Evolutionary conservation across 768 basidiomycete species (phyloP), one percentile per base, ranked within the genome.

Genomic region (Galerina sulciceps): DNA sequence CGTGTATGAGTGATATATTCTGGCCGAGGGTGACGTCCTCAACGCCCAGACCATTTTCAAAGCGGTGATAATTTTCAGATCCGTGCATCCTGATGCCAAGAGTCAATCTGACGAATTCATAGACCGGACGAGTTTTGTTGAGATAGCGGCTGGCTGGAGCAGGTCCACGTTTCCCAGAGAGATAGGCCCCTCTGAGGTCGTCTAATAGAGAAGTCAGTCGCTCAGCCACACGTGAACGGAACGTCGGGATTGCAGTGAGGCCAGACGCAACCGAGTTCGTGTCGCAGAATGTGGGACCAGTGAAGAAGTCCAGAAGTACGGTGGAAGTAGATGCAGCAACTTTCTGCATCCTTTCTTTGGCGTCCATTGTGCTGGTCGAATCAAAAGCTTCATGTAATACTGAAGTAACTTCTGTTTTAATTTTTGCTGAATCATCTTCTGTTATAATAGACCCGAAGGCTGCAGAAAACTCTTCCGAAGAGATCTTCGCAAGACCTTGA

Each of bases 41-140:
- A 10, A 85, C 80, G 10, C 85, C 87, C 26, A 88, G 79, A 8
- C 91, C 89, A 53, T 82, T 82, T 60, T 76, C 82, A 63, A 85
- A 89, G 8, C 75, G 72, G 41, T 77, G 75, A 59, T 86, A 77
- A 67, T 94, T 94, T 64, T 91, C 90, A 8, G 81, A 77, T 14
- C 92, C 92, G 61, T 93, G 86, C 90, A 93, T 94, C 63, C 77
- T 77, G 59, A 94, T 84, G n/a, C 90, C 90, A 26, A 94, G 75
- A 8, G 79, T 82, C 18, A 83, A 58, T 35, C 93, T 80, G 5
- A 96, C 83, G 61, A 86, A 95, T 69, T 90, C 86, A 71, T 96
- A 96, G 20, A 94, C 71, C 5, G 84, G 76, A 10, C 85, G 80
- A 3, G 91, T 92, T 68, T 82, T 83, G 67, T 85, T 85, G 57